Evolutionary conservation across 2,329 filamentous ascomycete species (phyloP).

Genomic region (Penicillium occitanis): DNA sequence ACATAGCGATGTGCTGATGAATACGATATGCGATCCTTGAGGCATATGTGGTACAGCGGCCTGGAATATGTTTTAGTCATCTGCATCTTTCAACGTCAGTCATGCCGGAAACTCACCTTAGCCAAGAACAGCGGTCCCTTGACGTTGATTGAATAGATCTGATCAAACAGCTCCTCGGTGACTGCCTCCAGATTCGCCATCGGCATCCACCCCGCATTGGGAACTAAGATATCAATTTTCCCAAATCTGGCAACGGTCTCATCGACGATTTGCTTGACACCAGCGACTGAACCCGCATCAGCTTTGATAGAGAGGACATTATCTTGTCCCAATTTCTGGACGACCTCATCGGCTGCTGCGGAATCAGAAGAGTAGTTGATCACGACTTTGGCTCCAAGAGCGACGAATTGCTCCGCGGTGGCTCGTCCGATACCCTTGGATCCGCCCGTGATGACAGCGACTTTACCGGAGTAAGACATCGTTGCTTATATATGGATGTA

Average conservation of each 20-base stretch:
- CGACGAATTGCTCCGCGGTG: conserved; percentile 39
- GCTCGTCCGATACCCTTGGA: conserved; percentile 45
- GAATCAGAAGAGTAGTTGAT: conserved; percentile 60
- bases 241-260: conserved; percentile 53
- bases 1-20: conserved; percentile 51
- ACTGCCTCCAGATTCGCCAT: conserved; percentile 52
- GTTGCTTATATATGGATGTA: neutral
- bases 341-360: conserved; percentile 55
- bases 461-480: conserved; percentile 32
- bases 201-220: conserved; percentile 56
- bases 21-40: conserved; percentile 51
- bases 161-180: conserved; percentile 55
- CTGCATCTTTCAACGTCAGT: neutral
- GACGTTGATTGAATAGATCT: conserved; percentile 54
- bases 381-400: conserved; percentile 46
- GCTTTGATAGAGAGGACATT: conserved; percentile 57
- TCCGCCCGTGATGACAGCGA: conserved; percentile 44
- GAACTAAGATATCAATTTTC: conserved; percentile 59
- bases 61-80: conserved; percentile 29
- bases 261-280: conserved; percentile 52
- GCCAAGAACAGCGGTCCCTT: conserved; percentile 58
- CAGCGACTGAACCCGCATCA: conserved; percentile 50
- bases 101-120: conserved; percentile 3
- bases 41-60: conserved; percentile 55
- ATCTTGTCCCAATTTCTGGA: conserved; percentile 47